Evolutionary conservation across 768 basidiomycete species (phyloP).

Genomic region (Boletus vermiculosoides): DNA sequence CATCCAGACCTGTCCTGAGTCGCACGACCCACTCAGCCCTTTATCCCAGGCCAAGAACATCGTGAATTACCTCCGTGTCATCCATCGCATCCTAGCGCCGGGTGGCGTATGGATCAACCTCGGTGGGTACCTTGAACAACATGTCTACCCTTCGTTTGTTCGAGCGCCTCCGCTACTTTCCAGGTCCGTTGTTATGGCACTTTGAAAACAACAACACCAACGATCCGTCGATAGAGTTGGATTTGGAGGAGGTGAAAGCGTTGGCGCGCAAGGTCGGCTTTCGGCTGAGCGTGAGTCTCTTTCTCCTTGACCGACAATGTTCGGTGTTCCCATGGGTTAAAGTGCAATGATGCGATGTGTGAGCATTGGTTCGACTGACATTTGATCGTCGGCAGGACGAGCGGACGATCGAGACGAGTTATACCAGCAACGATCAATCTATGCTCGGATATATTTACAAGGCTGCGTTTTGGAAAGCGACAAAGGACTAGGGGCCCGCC

Average conservation of each 20-base stretch:
- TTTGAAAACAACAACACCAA: constrained; percentile 85
- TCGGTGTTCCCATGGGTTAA: background rate
- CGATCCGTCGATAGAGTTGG: constrained; percentile 84
- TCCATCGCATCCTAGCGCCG: constrained; percentile 77
- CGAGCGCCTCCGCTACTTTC: too few relatives aligned
- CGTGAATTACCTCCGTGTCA: constrained; percentile 84
- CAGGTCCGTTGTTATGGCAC: constrained; percentile 95
- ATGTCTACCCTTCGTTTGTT: background rate
- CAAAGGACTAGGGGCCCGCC: constrained; percentile 30
- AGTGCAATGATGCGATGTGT: background rate
- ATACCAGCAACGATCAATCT: constrained; percentile 76
- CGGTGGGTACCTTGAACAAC: constrained; percentile 23
- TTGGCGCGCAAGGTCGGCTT: constrained; percentile 78
- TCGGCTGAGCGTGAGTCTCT: constrained; percentile 62
- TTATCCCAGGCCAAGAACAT: constrained; percentile 81
- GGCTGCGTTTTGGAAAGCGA: constrained; percentile 82
- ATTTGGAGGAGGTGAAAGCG: constrained; percentile 82
- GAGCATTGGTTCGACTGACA: background rate
- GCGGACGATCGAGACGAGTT: constrained; percentile 74
- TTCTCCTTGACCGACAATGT: background rate
- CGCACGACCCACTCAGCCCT: background rate
- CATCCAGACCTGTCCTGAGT: background rate
- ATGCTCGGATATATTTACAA: constrained; percentile 88
- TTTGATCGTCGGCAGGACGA: constrained; percentile 71
- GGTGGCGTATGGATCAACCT: constrained; percentile 94